These are phyloP conservation scores for Ophiocordyceps camponoti-rufipedis DNA, from an alignment of 2,329 filamentous ascomycete species.

Conservation along the genomic window DNA sequence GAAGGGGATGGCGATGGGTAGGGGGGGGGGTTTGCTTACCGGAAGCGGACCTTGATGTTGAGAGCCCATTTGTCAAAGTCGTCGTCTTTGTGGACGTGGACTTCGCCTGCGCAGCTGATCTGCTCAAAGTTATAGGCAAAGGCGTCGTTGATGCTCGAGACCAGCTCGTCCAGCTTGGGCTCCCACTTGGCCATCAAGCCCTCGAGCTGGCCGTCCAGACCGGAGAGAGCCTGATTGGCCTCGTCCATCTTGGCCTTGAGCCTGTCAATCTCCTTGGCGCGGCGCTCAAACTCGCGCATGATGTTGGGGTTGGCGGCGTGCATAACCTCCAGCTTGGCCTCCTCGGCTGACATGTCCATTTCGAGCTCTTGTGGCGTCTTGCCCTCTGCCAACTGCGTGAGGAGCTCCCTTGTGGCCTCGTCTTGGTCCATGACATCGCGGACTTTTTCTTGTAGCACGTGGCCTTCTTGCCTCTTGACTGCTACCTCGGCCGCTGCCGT, in stretches of 20 bases:
- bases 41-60: constrained; percentile 88
- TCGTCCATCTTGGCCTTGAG: constrained; percentile 38
- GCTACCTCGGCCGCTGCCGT: constrained; percentile 20
- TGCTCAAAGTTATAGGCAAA: constrained; percentile 88
- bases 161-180: constrained; percentile 58
- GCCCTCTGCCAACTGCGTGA: constrained; percentile 23
- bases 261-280: constrained; percentile 49
- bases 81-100: constrained; percentile 71
- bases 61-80: constrained; percentile 93
- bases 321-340: constrained; percentile 61
- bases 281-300: constrained; percentile 59
- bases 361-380: constrained; percentile 47
- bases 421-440: constrained; percentile 19
- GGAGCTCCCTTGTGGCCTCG: constrained; percentile 19
- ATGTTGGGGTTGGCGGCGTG: constrained; percentile 60
- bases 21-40: constrained; percentile 41
- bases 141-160: constrained; percentile 69
- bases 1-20: neutral
- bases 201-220: constrained; percentile 38
- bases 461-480: constrained; percentile 15
- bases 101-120: constrained; percentile 87
- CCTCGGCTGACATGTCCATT: constrained; percentile 54
- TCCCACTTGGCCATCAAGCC: constrained; percentile 63
- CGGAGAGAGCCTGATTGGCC: constrained; percentile 33
- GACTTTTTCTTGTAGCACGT: constrained; percentile 15